These are phyloP conservation scores for Spirogloea muscicola DNA, from an alignment of 139 green algal species.

Conservation along the genomic window DNA sequence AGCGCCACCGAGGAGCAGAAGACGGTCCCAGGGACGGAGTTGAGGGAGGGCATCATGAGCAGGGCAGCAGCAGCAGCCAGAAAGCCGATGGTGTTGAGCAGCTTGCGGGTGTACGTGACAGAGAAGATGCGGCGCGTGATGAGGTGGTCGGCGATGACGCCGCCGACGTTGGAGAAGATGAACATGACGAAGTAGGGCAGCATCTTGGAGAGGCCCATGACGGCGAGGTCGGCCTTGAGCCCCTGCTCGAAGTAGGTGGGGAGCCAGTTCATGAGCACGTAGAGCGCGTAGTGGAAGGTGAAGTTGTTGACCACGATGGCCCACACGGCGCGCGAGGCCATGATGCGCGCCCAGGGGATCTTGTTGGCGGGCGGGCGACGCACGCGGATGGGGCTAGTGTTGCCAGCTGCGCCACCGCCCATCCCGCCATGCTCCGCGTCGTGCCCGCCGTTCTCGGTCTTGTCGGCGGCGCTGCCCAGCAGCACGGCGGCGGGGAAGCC, in stretches of 20 bases:
- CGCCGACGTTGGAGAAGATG: slow-evolving; percentile 48
- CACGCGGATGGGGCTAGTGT: background rate
- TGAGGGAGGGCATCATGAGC: slow-evolving; percentile 34
- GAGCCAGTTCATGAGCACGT: slow-evolving; percentile 98
- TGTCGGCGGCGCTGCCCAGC: no score
- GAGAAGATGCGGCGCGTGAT: slow-evolving; percentile 55
- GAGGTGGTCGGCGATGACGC: slow-evolving; percentile 67
- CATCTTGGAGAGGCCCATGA: slow-evolving; percentile 68
- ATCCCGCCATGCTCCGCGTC: background rate
- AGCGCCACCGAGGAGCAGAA: slow-evolving; percentile 51
- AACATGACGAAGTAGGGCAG: slow-evolving; percentile 95
- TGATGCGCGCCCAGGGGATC: slow-evolving; percentile 65
- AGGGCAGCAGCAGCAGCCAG: slow-evolving; percentile 13
- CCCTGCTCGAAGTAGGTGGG: slow-evolving; percentile 93
- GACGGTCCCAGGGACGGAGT: slow-evolving; percentile 39
- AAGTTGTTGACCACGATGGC: slow-evolving; percentile 96
- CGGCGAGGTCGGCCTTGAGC: slow-evolving; percentile 65
- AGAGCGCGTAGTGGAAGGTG: slow-evolving; percentile 96
- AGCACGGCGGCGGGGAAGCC: no score
- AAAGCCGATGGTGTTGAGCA: slow-evolving; percentile 76
- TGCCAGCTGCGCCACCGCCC: background rate
- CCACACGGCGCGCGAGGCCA: slow-evolving; percentile 75
- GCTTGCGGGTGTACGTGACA: slow-evolving; percentile 70
- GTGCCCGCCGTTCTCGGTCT: no score
- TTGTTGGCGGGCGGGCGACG: background rate